Base-by-base conservation (phyloP, 1,284 basidiomycete genomes). In the Puccinia polysora region DNA sequence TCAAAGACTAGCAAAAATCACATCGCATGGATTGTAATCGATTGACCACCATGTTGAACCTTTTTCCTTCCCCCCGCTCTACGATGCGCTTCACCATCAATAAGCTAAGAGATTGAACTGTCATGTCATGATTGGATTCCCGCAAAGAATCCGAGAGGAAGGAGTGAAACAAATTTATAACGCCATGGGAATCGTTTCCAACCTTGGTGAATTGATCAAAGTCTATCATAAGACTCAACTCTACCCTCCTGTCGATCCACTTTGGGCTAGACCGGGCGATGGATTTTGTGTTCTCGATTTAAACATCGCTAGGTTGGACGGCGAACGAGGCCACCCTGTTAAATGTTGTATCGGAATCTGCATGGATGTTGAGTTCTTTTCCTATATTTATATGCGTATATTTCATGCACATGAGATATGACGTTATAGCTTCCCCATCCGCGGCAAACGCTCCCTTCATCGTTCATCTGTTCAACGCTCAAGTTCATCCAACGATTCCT, bases 161-260 rank as follows among this genome's bases (percentile, higher is more conserved):
- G 59, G 43, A 45, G 43, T 40, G 0, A 45, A 40, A 43, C 59
- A 62, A 43, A n/a, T 62, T 62, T 69, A 69, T 45, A 69, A 69
- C n/a, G 50, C 65, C 6, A 25, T 69, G 15, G 65, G 40, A 45
- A 69, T 69, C 49, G 36, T 69, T 23, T 69, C 65, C 10, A 59
- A 69, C 59, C n/a, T 4, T n/a, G 36, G 52, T 25, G 40, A 59
- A 38, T 25, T 69, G 30, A 47, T 69, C 4, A 58, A 45, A 20
- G 53, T 56, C 15, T 69, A 69, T 59, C 65, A 69, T 45, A 69
- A 69, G 36, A 69, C 65, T 23, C 55, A 69, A 49, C 65, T 69
- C 14, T 69, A 69, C 38, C 65, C 65, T 6, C 53, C 65, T 15
- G 55, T 69, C 15, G 65, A 69, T 58, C 53, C 55, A 32, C 53